phyloP scores from a whole-genome alignment of 306 rosid genomes.

The Quillaja saponaria region DNA sequence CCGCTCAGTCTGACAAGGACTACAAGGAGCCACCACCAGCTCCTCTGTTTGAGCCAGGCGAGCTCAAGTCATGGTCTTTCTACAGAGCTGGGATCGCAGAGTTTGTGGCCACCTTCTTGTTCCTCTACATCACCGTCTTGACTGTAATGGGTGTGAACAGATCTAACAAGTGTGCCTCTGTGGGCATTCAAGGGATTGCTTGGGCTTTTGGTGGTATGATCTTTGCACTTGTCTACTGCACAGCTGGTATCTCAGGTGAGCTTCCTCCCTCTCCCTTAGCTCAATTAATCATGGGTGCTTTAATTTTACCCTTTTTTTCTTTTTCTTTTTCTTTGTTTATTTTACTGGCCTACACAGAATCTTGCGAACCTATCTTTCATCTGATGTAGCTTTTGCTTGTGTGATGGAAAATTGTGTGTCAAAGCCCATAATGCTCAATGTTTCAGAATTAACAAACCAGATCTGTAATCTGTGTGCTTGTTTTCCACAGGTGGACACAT shows the following conservation, averaged over 20 bases:
- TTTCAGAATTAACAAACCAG: background rate
- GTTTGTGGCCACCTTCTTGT: constrained; percentile 83
- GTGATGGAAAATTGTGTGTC: no score
- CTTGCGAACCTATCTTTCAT: background rate
- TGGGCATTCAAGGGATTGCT: constrained; percentile 91
- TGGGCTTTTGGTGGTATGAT: constrained; percentile 99
- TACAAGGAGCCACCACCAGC: constrained; percentile 93
- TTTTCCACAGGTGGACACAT: constrained; percentile 80
- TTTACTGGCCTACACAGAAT: background rate
- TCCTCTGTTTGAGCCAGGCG: constrained; percentile 76
- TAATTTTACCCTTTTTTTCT: background rate
- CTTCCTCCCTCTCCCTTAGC: background rate
- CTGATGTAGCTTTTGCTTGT: background rate
- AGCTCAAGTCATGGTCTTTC: constrained; percentile 88
- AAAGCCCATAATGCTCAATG: no score
- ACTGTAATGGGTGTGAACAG: constrained; percentile 82
- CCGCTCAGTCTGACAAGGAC: constrained; percentile 68
- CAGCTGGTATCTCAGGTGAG: constrained; percentile 89
- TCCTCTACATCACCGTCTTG: constrained; percentile 78
- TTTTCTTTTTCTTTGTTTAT: background rate
- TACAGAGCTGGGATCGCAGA: constrained; percentile 93
- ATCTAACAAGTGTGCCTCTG: constrained; percentile 55
- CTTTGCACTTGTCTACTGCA: constrained; percentile 89
- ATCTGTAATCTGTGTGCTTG: constrained; percentile 21
- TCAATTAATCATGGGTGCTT: no score